Evolutionary conservation across 164 flowering plant genomes (phyloP).

Genomic region (Vitis riparia): DNA sequence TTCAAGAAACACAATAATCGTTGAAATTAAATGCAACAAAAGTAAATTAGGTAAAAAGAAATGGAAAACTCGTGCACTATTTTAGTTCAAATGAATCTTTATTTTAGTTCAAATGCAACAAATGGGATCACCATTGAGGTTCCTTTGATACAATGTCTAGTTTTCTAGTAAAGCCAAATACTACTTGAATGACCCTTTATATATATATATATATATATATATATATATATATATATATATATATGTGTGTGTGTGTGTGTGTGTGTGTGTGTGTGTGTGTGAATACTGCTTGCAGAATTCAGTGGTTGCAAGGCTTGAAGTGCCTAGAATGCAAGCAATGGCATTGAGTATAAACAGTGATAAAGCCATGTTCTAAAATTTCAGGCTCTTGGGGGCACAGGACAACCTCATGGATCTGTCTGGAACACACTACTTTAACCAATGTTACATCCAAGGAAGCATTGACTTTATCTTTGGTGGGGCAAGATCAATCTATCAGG

Average conservation of each 20-base stretch:
- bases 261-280: too few relatives aligned
- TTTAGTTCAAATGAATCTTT: too few relatives aligned
- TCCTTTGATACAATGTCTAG: not conserved
- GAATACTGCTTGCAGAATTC: constrained; percentile 54
- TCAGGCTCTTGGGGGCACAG: constrained; percentile 63
- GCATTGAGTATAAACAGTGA: constrained; percentile 69
- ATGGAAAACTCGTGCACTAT: too few relatives aligned
- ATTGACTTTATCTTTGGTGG: constrained; percentile 84
- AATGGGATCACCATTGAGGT: constrained; percentile 71
- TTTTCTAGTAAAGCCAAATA: not conserved
- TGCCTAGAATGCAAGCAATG: constrained; percentile 72
- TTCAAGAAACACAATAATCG: too few relatives aligned
- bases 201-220: too few relatives aligned
- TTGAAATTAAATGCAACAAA: too few relatives aligned
- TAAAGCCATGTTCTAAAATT: constrained; percentile 64
- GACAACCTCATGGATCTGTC: constrained; percentile 74
- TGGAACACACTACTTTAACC: constrained; percentile 71
- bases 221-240: too few relatives aligned
- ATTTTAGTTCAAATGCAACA: too few relatives aligned
- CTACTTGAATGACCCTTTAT: too few relatives aligned
- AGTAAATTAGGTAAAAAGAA: too few relatives aligned
- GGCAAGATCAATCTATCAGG: constrained; percentile 74
- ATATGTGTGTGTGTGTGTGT: too few relatives aligned
- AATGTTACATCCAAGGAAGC: constrained; percentile 66
- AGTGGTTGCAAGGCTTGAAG: constrained; percentile 49